Evolutionary conservation across 2,329 filamentous ascomycete genomes (phyloP).

Genomic region (Akanthomyces dipterigenus): DNA sequence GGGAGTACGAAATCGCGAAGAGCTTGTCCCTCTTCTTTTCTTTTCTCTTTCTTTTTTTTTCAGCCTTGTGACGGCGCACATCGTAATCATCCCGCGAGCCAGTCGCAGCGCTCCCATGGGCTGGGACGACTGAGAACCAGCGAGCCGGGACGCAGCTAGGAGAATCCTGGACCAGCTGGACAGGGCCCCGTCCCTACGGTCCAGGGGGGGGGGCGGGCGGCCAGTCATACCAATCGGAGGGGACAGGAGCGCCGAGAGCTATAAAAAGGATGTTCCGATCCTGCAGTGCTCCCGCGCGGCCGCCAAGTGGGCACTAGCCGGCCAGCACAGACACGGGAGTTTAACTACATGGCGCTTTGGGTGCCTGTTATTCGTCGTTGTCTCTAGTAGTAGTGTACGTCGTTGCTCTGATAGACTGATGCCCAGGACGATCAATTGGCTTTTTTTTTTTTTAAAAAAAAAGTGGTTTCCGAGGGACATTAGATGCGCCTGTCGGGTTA

Average conservation of each 20-base stretch:
- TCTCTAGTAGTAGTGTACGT: no score
- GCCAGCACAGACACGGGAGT: no score
- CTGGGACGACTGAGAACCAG: background rate
- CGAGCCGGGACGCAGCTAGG: background rate
- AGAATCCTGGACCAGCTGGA: constrained; percentile 8
- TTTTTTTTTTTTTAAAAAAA: no score
- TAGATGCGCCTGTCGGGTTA: no score
- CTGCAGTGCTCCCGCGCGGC: background rate
- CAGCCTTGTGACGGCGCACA: background rate
- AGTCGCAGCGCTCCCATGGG: background rate
- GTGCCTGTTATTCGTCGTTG: no score
- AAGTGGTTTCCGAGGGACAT: no score
- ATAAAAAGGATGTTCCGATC: constrained; percentile 5
- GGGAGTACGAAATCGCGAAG: background rate
- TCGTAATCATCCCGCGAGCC: background rate
- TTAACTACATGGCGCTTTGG: no score
- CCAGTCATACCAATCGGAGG: background rate
- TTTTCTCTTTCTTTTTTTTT: background rate
- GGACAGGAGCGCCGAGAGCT: background rate
- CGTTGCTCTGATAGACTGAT: no score
- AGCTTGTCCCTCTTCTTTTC: background rate
- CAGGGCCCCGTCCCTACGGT: background rate
- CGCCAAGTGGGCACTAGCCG: background rate
- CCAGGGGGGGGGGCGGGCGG: no score
- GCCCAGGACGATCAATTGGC: no score